Base-by-base conservation (phyloP, 2,329 filamentous ascomycete genomes). In the Dichotomopilus funicola region DNA sequence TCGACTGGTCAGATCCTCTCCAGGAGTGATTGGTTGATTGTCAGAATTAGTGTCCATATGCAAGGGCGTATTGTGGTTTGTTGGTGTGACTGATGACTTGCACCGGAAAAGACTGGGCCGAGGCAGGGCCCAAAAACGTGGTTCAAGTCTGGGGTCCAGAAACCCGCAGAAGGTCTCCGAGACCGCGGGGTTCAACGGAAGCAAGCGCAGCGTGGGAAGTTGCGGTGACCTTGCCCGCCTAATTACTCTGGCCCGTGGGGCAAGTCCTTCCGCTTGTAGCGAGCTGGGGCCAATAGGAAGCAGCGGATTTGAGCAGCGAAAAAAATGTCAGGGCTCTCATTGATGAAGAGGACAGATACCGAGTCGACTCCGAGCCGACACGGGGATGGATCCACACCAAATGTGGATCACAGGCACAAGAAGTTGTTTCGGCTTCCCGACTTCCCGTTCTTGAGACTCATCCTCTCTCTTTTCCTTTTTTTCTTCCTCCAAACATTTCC, bases 271-370 rank as follows among this genome's bases (percentile, higher is more conserved):
- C 19, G 19, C 19, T 27, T 27, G 19, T 27, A 27, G 19, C 19
- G 19, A 27, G 19, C 19, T 27, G 19, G 19, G 19, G 19, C 62
- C 62, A 64, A 63, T 64, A 52, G 55, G 37, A 45, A 12, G 6
- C 8, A 13, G 33, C 34, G 54, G 50, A 56, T 60, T 27, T 61
- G 55, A 27, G 27, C 34, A 43, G 42, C 51, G 41, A n/a, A 49
- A 37, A 56, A 59, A 62, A 61, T 53, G 50, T 51, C 46, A 49
- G 38, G 57, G 41, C 34, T 53, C 52, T 57, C 35, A 61, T 62
- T 61, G 59, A 57, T 56, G 55, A 57, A 51, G 54, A 48, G 42
- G 43, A 45, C 45, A 63, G 51, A 63, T 60, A 40, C 62, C 62
- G 62, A 63, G 47, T 27, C 19, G 19, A 58, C 54, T 46, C 62